Percentiles rank a stretch among this genome's conserved stretches.
Evolutionary conservation across 768 basidiomycete genomes (phyloP).

Genomic region (Psilocybe cyanescens): DNA sequence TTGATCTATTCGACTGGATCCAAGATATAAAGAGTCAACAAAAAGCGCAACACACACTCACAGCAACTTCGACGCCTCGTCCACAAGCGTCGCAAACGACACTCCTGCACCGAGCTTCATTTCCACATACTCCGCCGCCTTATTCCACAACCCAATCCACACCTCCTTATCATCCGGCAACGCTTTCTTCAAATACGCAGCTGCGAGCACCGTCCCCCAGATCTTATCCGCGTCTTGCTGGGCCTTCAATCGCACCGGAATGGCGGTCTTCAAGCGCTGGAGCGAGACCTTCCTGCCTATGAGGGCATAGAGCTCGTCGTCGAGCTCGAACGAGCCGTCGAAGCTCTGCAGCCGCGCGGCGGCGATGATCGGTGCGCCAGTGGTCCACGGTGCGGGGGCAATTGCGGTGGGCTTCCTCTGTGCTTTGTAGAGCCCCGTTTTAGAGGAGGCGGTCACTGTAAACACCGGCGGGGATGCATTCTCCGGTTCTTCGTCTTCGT

Average conservation of each 20-base stretch:
- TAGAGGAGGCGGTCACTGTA: background rate
- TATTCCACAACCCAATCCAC: slow-evolving; percentile 14
- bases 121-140: slow-evolving; percentile 9
- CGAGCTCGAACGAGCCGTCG: slow-evolving; percentile 7
- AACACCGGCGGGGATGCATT: background rate
- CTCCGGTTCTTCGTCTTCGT: background rate
- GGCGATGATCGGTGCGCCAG: background rate
- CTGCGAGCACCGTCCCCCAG: slow-evolving; percentile 9
- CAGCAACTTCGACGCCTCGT: slow-evolving; percentile 7
- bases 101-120: background rate
- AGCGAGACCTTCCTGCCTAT: slow-evolving; percentile 4
- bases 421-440: background rate
- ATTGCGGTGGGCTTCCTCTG: background rate
- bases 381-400: background rate
- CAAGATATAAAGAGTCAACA: too few species aligned
- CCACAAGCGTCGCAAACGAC: background rate
- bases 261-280: background rate
- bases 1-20: too few species aligned
- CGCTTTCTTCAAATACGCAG: slow-evolving; percentile 5
- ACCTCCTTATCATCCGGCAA: slow-evolving; percentile 7
- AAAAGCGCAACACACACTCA: background rate
- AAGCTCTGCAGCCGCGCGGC: slow-evolving; percentile 6
- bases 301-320: slow-evolving; percentile 1
- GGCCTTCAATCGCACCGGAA: background rate
- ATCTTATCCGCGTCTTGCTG: slow-evolving; percentile 2